phyloP scores from a whole-genome alignment of 352 stramenopile species.

The Phytophthora crassamura region DNA sequence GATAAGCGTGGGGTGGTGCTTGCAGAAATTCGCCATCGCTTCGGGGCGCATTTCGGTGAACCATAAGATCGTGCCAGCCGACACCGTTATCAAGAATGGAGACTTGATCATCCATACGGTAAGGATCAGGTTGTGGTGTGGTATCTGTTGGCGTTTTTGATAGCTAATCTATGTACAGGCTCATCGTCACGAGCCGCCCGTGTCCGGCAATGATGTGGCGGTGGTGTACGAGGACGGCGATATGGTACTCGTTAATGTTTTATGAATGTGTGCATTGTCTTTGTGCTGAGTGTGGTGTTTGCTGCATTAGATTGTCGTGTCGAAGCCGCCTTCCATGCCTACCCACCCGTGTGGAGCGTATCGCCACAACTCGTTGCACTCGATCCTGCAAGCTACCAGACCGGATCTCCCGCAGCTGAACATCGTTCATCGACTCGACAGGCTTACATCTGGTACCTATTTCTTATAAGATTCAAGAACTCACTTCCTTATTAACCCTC shows the following conservation, averaged over 20 bases:
- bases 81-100: constrained; percentile 91
- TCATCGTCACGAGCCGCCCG: constrained; percentile 97
- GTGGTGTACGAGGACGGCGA: constrained; percentile 83
- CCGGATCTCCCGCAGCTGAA: constrained; percentile 77
- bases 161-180: constrained; percentile 50
- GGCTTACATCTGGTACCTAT: constrained; percentile 92
- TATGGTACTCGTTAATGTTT: constrained; percentile 46
- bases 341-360: constrained; percentile 96
- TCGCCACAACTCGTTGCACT: constrained; percentile 94
- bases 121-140: background rate
- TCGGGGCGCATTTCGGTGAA: constrained; percentile 96
- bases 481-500: constrained; percentile 1
- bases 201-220: constrained; percentile 83
- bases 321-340: constrained; percentile 93
- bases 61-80: constrained; percentile 69
- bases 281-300: constrained; percentile 10
- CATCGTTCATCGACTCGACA: constrained; percentile 96
- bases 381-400: constrained; percentile 74
- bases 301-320: constrained; percentile 73
- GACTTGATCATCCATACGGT: constrained; percentile 95
- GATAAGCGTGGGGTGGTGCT: constrained; percentile 2
- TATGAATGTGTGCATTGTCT: background rate
- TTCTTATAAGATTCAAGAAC: background rate
- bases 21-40: constrained; percentile 90
- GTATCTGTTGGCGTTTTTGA: background rate